phyloP scores from a whole-genome alignment of 345 rosid species.

The Lepidium africanum region DNA sequence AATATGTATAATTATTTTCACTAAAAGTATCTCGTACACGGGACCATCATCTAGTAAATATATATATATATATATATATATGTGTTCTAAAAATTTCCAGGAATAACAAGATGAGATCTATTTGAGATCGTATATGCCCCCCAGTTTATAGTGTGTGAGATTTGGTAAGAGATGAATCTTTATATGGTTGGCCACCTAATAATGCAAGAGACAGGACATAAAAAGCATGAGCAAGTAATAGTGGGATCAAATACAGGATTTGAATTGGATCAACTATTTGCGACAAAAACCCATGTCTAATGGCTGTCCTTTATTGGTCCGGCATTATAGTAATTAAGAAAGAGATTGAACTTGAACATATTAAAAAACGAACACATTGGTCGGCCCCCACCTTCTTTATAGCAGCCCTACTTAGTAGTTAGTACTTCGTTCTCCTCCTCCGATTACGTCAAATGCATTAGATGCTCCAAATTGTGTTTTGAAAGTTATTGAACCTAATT shows the following conservation, averaged over 20 bases:
- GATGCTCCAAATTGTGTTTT: neutral
- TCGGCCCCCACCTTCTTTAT: constrained; percentile 9
- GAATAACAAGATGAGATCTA: constrained; percentile 9
- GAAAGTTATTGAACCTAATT: neutral
- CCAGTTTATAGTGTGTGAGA: neutral
- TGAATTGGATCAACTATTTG: constrained; percentile 18
- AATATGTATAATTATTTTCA: too few species aligned
- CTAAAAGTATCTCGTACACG: too few species aligned
- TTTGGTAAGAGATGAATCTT: constrained; percentile 15
- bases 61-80: too few species aligned
- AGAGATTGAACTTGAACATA: neutral
- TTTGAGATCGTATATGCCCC: constrained; percentile 14
- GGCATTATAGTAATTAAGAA: neutral
- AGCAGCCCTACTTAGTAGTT: constrained; percentile 9
- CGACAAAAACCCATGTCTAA: constrained; percentile 18
- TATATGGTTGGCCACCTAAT: constrained; percentile 15
- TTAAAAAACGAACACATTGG: constrained; percentile 7
- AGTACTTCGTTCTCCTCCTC: neutral
- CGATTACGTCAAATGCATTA: neutral
- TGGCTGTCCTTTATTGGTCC: constrained; percentile 9
- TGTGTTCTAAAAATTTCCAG: too few species aligned
- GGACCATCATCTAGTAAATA: too few species aligned
- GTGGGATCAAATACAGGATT: constrained; percentile 20
- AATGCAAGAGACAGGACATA: constrained; percentile 15
- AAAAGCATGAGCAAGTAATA: constrained; percentile 22